Percentiles rank a stretch among this genome's conserved stretches.
These are phyloP conservation scores for Bipolaris sorokiniana DNA, from an alignment of 2,329 filamentous ascomycete species.

Conservation along the genomic window DNA sequence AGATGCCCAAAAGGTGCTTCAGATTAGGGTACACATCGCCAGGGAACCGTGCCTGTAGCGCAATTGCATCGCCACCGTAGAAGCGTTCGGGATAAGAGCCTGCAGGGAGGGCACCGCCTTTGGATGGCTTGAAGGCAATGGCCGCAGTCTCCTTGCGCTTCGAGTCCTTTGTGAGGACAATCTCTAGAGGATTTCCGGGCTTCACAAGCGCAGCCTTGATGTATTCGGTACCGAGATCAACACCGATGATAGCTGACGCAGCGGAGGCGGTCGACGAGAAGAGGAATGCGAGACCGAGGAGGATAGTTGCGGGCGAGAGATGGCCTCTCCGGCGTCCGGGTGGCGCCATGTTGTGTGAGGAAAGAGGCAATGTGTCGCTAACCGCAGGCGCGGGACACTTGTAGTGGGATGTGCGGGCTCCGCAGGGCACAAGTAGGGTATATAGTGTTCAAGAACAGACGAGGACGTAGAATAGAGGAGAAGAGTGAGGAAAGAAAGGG, in stretches of 20 bases:
- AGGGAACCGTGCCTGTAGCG: slow-evolving; percentile 84
- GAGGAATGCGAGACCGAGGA: slow-evolving; percentile 61
- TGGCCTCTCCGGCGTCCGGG: slow-evolving; percentile 52
- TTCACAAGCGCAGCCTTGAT: slow-evolving; percentile 96
- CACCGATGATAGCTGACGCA: slow-evolving; percentile 80
- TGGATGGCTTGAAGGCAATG: slow-evolving; percentile 90
- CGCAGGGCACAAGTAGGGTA: slow-evolving; percentile 24
- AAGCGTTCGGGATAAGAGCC: slow-evolving; percentile 78
- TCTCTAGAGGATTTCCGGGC: slow-evolving; percentile 94
- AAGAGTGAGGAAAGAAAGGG: slow-evolving; percentile 32
- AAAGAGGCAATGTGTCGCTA: slow-evolving; percentile 12
- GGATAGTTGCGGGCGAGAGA: slow-evolving; percentile 53
- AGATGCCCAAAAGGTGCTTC: slow-evolving; percentile 84
- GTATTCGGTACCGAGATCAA: slow-evolving; percentile 95
- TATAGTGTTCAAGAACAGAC: slow-evolving; percentile 6
- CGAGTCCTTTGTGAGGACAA: slow-evolving; percentile 96
- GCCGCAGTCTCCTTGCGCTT: slow-evolving; percentile 93
- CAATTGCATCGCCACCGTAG: slow-evolving; percentile 90
- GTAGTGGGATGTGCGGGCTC: slow-evolving; percentile 34
- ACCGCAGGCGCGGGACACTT: slow-evolving; percentile 8
- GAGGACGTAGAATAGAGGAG: slow-evolving; percentile 21
- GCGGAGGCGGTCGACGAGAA: slow-evolving; percentile 64
- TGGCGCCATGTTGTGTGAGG: slow-evolving; percentile 52
- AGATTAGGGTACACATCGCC: slow-evolving; percentile 94
- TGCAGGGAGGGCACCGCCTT: slow-evolving; percentile 63